Percentiles rank a stretch among this genome's conserved stretches.
Conservation (phyloP, 23 red algal genomes). For the Gracilaria domingensis region DNA sequence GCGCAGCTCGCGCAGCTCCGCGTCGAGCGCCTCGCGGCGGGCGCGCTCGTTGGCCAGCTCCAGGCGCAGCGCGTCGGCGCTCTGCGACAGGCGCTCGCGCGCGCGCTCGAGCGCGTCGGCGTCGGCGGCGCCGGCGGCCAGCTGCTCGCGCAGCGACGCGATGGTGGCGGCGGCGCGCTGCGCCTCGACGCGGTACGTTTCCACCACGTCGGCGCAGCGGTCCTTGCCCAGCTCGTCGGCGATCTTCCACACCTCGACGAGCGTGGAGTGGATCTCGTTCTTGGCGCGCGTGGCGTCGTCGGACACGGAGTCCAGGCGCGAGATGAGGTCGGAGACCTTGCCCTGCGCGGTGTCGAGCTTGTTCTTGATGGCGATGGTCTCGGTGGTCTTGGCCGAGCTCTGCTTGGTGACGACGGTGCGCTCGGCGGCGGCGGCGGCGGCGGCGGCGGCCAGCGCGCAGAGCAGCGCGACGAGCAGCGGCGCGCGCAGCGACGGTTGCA, state of each 20-base stretch:
- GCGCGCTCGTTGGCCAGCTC: neutral
- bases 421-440: no score
- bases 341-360: constrained; percentile 71
- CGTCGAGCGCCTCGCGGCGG: neutral
- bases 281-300: constrained; percentile 72
- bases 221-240: constrained; percentile 75
- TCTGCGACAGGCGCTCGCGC: constrained; percentile 8
- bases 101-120: constrained; percentile 48
- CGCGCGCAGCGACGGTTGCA: no score
- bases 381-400: constrained; percentile 35
- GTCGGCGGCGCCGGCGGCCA: neutral
- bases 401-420: no score
- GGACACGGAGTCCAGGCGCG: constrained; percentile 75
- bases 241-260: constrained; percentile 77
- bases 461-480: no score
- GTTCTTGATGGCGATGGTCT: constrained; percentile 66
- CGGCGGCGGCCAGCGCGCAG: no score
- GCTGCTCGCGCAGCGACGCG: constrained; percentile 35
- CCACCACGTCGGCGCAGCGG: constrained; percentile 67
- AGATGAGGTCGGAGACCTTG: constrained; percentile 69
- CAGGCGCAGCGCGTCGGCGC: neutral
- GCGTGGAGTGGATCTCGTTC: constrained; percentile 80
- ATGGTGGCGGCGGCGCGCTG: no score
- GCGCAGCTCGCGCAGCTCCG: constrained; percentile 41
- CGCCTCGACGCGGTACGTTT: no score